These are phyloP conservation scores for Sclerotinia subarctica DNA, from an alignment of 2,329 filamentous ascomycete species.

Conservation along the genomic window DNA sequence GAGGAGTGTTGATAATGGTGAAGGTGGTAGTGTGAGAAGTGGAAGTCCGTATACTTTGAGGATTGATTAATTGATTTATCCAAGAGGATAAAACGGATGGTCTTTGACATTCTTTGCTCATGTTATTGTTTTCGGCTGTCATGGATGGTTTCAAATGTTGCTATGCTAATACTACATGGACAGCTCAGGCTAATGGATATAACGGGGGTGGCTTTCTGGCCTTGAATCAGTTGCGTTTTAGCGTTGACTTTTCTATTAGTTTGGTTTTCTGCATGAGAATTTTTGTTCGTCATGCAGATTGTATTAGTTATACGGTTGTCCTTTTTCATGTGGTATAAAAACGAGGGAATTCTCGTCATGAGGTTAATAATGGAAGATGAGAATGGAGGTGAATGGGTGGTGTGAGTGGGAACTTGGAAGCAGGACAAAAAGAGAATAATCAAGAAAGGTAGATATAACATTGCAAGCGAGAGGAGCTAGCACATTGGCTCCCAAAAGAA, in stretches of 20 bases:
- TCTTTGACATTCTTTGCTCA: not conserved
- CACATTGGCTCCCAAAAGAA: not conserved
- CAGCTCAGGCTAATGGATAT: not conserved
- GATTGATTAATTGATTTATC: conserved; percentile 23
- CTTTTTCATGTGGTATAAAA: not conserved
- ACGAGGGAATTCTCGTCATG: not conserved
- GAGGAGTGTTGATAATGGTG: conserved; percentile 21
- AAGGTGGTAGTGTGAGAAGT: conserved; percentile 26
- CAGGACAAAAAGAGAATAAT: not conserved
- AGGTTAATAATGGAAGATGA: not conserved
- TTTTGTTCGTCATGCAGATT: not conserved
- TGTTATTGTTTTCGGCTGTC: not conserved
- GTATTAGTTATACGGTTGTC: not conserved
- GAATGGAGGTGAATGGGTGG: not conserved
- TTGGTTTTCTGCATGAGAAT: not conserved
- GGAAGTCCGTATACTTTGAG: conserved; percentile 31
- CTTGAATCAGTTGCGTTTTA: not conserved
- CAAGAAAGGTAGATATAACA: not conserved
- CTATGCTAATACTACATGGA: not conserved
- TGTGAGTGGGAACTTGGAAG: not conserved
- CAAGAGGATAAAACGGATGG: not conserved
- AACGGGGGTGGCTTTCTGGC: not conserved
- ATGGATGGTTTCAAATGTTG: not conserved
- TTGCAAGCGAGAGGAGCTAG: not conserved
- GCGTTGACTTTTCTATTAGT: not conserved